Conservation (phyloP, 495 filamentous ascomycete genomes). For the Aspergillus saccharolyticus region DNA sequence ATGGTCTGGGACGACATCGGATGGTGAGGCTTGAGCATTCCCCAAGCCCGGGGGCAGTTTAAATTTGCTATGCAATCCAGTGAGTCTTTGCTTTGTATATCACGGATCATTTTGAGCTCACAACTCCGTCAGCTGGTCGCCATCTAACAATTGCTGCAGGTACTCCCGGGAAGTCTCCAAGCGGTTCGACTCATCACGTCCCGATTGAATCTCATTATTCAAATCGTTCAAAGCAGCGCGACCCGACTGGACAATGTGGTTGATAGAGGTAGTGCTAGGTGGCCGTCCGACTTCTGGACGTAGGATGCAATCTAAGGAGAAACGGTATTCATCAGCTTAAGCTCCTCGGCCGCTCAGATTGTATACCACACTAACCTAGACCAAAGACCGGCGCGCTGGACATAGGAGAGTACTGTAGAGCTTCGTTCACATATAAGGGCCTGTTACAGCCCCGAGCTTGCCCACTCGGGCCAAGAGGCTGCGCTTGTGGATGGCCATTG, state of each 20-base stretch:
- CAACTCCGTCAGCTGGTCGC: conserved; percentile 67
- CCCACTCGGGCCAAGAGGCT: conserved; percentile 25
- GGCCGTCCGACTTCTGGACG: conserved; percentile 40
- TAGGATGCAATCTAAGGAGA: conserved; percentile 33
- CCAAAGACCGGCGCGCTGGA: conserved; percentile 84
- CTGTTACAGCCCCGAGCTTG: conserved; percentile 29
- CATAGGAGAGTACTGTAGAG: conserved; percentile 86
- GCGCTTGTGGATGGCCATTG: conserved; percentile 33
- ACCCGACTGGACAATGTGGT: conserved; percentile 42
- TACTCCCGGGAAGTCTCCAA: conserved; percentile 52
- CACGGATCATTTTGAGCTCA: conserved; percentile 36
- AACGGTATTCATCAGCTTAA: conserved; percentile 16
- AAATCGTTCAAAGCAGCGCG: conserved; percentile 39
- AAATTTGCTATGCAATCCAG: conserved; percentile 56
- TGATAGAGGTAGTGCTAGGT: conserved; percentile 40
- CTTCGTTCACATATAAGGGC: conserved; percentile 68
- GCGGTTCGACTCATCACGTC: conserved; percentile 34
- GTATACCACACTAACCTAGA: conserved; percentile 51
- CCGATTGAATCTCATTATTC: conserved; percentile 36
- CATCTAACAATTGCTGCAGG: conserved; percentile 64
- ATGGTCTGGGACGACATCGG: conserved; percentile 19
- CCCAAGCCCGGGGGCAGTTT: conserved; percentile 44
- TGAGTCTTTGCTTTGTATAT: conserved; percentile 15
- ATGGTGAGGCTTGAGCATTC: conserved; percentile 17
- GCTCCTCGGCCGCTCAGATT: conserved; percentile 17